A percentile compares a stretch with the other conserved stretches of the same genome.
These are phyloP conservation scores for Lachnellula suecica DNA, from an alignment of 2,329 filamentous ascomycete species.

Conservation along the genomic window DNA sequence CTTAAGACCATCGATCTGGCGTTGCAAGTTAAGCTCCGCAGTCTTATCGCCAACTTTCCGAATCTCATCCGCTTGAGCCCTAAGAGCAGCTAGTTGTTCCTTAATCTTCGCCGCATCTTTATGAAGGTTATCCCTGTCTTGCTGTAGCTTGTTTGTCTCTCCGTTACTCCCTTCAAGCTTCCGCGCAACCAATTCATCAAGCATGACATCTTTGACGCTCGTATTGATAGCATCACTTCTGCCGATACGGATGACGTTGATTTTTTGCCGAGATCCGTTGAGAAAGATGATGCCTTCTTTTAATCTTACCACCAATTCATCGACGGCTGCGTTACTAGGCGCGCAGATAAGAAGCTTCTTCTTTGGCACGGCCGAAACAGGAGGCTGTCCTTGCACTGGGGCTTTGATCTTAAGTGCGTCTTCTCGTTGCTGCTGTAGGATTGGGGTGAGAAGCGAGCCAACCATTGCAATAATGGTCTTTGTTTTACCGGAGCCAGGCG, in stretches of 20 bases:
- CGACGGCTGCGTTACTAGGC: constrained; percentile 97
- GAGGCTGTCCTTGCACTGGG: constrained; percentile 31
- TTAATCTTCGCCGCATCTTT: constrained; percentile 71
- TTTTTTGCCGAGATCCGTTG: constrained; percentile 68
- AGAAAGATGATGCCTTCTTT: constrained; percentile 82
- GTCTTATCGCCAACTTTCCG: constrained; percentile 52
- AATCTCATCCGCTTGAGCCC: constrained; percentile 68
- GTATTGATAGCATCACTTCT: constrained; percentile 90
- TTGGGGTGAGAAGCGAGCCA: constrained; percentile 71
- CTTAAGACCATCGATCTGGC: constrained; percentile 77
- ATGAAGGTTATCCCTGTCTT: constrained; percentile 55
- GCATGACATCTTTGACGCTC: constrained; percentile 84
- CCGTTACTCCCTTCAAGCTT: constrained; percentile 64
- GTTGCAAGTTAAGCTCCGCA: constrained; percentile 58
- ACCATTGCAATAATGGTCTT: constrained; percentile 98
- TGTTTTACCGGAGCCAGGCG: constrained; percentile 95
- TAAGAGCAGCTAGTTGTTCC: constrained; percentile 68
- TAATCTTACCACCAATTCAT: constrained; percentile 90
- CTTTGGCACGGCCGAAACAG: constrained; percentile 38
- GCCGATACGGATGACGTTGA: constrained; percentile 88
- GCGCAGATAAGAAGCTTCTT: constrained; percentile 96
- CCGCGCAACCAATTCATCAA: constrained; percentile 85
- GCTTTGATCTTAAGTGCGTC: constrained; percentile 28
- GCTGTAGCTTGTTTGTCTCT: constrained; percentile 51
- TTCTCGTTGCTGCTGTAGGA: constrained; percentile 37